A percentile compares a stretch with the other conserved stretches of the same genome.
phyloP scores from a whole-genome alignment of 108 stramenopile species.

The Nitzschia inconspicua region DNA sequence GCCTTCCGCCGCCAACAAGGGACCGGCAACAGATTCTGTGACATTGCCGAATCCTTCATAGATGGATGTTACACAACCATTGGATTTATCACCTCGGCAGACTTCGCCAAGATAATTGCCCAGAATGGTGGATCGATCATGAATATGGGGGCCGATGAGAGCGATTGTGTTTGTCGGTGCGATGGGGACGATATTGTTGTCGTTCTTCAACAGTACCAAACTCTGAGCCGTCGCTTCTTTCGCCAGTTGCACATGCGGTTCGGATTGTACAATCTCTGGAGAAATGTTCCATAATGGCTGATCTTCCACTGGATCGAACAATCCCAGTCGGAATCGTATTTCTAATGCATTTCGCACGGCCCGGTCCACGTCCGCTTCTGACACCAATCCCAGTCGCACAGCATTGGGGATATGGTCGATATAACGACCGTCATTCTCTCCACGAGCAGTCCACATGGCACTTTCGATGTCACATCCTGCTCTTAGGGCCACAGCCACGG shows the following conservation, averaged over 20 bases:
- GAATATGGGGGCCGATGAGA: slow-evolving; percentile 34
- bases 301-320: slow-evolving; percentile 27
- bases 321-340: slow-evolving; percentile 25
- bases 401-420: slow-evolving; percentile 10
- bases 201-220: slow-evolving; percentile 34
- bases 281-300: slow-evolving; percentile 1
- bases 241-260: slow-evolving; percentile 13
- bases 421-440: slow-evolving; percentile 11
- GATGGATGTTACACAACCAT: not conserved
- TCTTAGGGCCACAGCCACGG: slow-evolving; percentile 15
- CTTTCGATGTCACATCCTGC: slow-evolving; percentile 39
- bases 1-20: not conserved
- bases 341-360: slow-evolving; percentile 20
- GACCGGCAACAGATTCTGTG: not conserved
- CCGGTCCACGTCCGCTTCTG: slow-evolving; percentile 24
- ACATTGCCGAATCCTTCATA: slow-evolving; percentile 2
- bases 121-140: slow-evolving; percentile 18
- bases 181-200: slow-evolving; percentile 14
- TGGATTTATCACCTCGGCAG: not conserved
- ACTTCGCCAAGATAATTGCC: slow-evolving; percentile 27
- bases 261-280: slow-evolving; percentile 4
- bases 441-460: slow-evolving; percentile 3
- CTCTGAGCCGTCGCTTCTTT: slow-evolving; percentile 34
- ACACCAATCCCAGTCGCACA: slow-evolving; percentile 7
- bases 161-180: slow-evolving; percentile 4